A percentile compares a stretch with the other conserved stretches of the same genome.
Evolutionary conservation across 1,139 yeast species (phyloP).

Genomic region (Pichia sp.): DNA sequence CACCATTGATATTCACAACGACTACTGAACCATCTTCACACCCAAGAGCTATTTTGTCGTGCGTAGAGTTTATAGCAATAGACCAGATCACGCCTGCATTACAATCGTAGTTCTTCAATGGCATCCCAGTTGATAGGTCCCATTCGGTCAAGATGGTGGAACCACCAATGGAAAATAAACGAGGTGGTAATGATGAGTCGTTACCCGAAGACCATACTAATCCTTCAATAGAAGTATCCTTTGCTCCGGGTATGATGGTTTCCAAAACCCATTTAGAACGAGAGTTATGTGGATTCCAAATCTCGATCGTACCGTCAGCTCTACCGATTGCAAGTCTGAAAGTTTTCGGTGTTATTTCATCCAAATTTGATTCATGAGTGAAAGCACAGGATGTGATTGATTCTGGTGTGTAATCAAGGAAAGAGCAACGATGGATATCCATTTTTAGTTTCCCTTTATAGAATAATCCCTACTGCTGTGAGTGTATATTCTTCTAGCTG

Average conservation of each 20-base stretch:
- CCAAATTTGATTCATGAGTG: conserved; percentile 44
- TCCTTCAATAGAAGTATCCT: conserved; percentile 83
- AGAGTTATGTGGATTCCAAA: conserved; percentile 73
- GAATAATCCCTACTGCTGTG: no score
- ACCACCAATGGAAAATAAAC: conserved; percentile 91
- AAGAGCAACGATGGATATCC: conserved; percentile 88
- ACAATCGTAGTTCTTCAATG: conserved; percentile 74
- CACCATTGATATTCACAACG: conserved; percentile 75
- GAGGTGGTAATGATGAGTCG: conserved; percentile 31
- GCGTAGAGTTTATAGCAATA: conserved; percentile 56
- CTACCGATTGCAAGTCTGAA: conserved; percentile 87
- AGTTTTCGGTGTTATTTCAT: conserved; percentile 46
- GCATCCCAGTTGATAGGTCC: conserved; percentile 71
- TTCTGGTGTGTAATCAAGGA: conserved; percentile 84
- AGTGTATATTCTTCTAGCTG: background rate
- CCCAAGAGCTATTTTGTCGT: conserved; percentile 72
- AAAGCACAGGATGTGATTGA: conserved; percentile 79
- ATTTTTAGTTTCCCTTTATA: conserved; percentile 32
- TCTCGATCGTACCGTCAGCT: conserved; percentile 90
- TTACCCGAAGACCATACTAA: conserved; percentile 63
- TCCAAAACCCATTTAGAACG: conserved; percentile 50
- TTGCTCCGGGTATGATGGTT: conserved; percentile 66
- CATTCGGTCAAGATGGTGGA: conserved; percentile 90
- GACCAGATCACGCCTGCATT: conserved; percentile 96
- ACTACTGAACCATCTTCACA: conserved; percentile 95